A percentile compares a stretch with the other conserved stretches of the same genome.
phyloP scores from a whole-genome alignment of 768 basidiomycete genomes.

The Termitomyces sp. region DNA sequence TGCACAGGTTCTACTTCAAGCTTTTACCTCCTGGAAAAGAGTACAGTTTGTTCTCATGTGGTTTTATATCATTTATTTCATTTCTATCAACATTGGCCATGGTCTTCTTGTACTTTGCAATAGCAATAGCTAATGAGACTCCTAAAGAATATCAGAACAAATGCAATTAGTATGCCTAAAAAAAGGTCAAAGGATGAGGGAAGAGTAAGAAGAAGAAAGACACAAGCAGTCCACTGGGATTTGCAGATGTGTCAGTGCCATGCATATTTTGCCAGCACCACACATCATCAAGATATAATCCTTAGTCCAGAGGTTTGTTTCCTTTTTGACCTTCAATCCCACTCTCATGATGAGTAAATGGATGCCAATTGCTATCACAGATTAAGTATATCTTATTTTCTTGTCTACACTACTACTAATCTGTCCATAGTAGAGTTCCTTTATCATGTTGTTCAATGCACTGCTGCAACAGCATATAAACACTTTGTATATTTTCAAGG shows the following conservation, averaged over 20 bases:
- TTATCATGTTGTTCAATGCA: conserved; percentile 73
- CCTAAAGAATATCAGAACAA: neutral
- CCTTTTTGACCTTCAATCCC: neutral
- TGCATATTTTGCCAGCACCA: conserved; percentile 53
- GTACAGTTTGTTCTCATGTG: conserved; percentile 61
- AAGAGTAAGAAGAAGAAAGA: conserved; percentile 7
- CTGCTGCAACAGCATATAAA: conserved; percentile 88
- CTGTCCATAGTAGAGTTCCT: conserved; percentile 73
- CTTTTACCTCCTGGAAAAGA: conserved; percentile 85
- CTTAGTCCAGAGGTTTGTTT: conserved; percentile 53
- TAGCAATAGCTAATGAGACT: neutral
- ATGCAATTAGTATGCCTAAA: neutral
- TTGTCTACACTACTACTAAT: neutral
- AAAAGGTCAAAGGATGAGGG: neutral
- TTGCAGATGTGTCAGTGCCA: conserved; percentile 47
- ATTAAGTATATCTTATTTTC: conserved; percentile 53
- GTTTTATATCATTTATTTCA: conserved; percentile 3
- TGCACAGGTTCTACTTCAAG: conserved; percentile 80
- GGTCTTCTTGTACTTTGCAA: neutral
- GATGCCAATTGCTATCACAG: conserved; percentile 54
- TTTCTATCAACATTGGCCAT: conserved; percentile 17
- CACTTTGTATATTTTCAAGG: conserved; percentile 56
- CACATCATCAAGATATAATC: conserved; percentile 48
- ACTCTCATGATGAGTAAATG: too few species aligned
- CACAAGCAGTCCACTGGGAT: conserved; percentile 5